Percentiles rank a stretch among this genome's conserved stretches.
Conservation (phyloP, 257 asterid species). For the Solanum chiquidenum region DNA sequence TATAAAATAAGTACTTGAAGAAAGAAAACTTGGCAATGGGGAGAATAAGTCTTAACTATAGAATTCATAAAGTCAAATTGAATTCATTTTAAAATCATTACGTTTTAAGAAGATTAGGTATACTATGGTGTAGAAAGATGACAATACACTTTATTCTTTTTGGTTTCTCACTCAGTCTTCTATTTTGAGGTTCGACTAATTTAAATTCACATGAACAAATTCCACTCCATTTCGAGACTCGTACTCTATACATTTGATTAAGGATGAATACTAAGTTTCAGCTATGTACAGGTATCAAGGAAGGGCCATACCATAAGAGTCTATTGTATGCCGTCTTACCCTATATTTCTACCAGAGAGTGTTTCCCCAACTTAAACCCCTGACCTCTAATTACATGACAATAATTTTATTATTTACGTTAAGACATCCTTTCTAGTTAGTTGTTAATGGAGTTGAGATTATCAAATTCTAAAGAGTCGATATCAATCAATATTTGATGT, state of each 20-base stretch:
- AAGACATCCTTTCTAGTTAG: neutral
- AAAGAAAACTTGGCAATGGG: neutral
- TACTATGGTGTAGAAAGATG: neutral
- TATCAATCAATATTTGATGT: neutral
- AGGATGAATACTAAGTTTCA: neutral
- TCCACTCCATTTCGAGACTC: neutral
- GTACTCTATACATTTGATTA: neutral
- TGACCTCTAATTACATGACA: neutral
- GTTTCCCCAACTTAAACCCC: neutral
- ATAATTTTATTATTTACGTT: neutral
- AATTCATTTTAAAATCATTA: neutral
- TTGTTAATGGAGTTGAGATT: neutral
- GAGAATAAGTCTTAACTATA: neutral
- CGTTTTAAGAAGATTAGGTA: neutral
- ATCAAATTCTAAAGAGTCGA: neutral
- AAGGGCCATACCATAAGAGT: too few species aligned
- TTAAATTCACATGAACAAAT: too few species aligned
- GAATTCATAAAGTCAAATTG: neutral
- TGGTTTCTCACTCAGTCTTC: fast-evolving
- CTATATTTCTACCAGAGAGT: too few species aligned
- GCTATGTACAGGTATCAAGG: neutral
- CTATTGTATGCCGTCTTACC: neutral
- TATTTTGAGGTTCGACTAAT: neutral
- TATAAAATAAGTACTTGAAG: neutral
- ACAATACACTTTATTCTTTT: neutral